Percentiles rank a stretch among this genome's conserved stretches.
Evolutionary conservation across 192 early-diverging fungal genomes (phyloP).

Genomic region (Entomortierella lignicola): DNA sequence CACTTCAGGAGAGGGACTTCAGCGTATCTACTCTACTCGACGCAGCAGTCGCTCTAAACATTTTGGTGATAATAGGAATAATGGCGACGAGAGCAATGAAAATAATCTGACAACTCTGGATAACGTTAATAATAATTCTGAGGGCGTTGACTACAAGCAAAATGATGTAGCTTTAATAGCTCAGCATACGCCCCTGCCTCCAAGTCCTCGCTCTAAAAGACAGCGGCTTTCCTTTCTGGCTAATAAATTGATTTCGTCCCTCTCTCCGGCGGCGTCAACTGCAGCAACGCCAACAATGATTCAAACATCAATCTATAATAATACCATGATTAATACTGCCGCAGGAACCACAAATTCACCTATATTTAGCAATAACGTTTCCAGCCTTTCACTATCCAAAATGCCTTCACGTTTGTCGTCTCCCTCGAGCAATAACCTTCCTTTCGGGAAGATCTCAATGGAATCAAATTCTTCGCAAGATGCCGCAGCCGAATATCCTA

Average conservation of each 20-base stretch:
- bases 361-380: not conserved
- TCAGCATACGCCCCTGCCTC: not conserved
- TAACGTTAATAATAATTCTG: not conserved
- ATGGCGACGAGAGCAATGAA: not conserved
- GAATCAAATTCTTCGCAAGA: not conserved
- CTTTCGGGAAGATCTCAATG: not conserved
- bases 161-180: too few species aligned
- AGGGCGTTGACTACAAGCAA: too few species aligned
- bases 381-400: not conserved
- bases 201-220: not conserved
- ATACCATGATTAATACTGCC: too few species aligned
- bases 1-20: not conserved
- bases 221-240: constrained; percentile 7
- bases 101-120: too few species aligned
- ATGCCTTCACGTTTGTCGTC: not conserved
- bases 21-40: not conserved
- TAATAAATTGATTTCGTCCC: not conserved
- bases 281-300: constrained; percentile 1
- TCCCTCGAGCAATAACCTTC: not conserved
- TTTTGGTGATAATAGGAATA: not conserved
- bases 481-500: too few species aligned
- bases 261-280: not conserved
- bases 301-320: too few species aligned
- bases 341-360: not conserved
- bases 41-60: not conserved